Conservation (phyloP, 805 yeast species). For the Cyberlindnera subsufficiens region DNA sequence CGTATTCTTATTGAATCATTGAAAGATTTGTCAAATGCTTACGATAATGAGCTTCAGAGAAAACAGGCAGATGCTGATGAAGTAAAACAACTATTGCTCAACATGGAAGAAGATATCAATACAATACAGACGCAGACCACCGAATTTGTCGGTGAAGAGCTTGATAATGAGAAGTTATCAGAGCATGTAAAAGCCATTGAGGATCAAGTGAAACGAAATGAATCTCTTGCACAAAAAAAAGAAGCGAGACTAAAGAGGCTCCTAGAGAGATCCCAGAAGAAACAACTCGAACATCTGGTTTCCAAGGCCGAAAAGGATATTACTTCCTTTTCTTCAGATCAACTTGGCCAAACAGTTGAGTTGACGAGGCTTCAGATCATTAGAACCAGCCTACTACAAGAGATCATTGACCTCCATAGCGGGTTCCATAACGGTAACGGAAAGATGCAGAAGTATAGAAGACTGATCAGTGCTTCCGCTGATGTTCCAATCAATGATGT, state of each 20-base stretch:
- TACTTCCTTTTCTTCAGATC: slow-evolving; percentile 7
- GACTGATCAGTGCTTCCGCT: slow-evolving; percentile 63
- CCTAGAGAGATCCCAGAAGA: slow-evolving; percentile 26
- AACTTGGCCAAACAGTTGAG: slow-evolving; percentile 20
- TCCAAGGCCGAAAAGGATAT: neutral
- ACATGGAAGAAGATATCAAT: slow-evolving; percentile 36
- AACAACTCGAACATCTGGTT: slow-evolving; percentile 9
- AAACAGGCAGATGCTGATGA: slow-evolving; percentile 50
- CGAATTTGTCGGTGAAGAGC: slow-evolving; percentile 19
- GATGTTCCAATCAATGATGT: slow-evolving; percentile 63
- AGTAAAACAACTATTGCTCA: slow-evolving; percentile 36
- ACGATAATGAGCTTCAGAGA: slow-evolving; percentile 46
- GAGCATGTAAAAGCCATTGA: slow-evolving; percentile 7
- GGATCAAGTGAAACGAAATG: slow-evolving; percentile 18
- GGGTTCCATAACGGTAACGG: slow-evolving; percentile 31
- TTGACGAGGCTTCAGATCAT: slow-evolving; percentile 39
- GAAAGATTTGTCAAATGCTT: slow-evolving; percentile 41
- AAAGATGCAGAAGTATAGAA: slow-evolving; percentile 61
- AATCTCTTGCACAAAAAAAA: slow-evolving; percentile 15
- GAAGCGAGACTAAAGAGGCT: slow-evolving; percentile 22
- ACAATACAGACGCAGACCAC: slow-evolving; percentile 21
- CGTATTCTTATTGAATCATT: slow-evolving; percentile 45
- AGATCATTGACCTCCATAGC: slow-evolving; percentile 28
- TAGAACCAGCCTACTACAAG: slow-evolving; percentile 30
- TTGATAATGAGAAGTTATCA: slow-evolving; percentile 10